Evolutionary conservation across 1,139 yeast genomes (phyloP).

Genomic region (Chernovozyma aurita): DNA sequence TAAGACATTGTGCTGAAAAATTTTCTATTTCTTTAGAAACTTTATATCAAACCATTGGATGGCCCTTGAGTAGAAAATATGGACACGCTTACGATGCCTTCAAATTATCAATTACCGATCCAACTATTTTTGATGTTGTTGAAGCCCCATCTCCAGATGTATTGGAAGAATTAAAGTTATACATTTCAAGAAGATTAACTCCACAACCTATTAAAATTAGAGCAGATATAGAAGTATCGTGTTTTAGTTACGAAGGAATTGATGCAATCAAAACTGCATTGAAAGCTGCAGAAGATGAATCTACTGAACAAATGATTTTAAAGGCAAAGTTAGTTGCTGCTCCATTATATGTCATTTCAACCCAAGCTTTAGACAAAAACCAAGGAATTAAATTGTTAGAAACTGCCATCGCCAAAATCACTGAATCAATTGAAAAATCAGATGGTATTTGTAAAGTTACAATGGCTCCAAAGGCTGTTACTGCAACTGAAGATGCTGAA

Average conservation of each 20-base stretch:
- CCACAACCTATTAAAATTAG: constrained; percentile 98
- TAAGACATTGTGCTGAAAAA: constrained; percentile 98
- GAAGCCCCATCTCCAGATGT: constrained; percentile 69
- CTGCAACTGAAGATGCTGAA: constrained; percentile 98
- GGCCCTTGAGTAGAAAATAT: constrained; percentile 94
- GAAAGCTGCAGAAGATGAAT: constrained; percentile 76
- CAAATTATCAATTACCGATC: constrained; percentile 92
- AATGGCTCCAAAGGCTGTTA: constrained; percentile 98
- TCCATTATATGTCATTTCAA: constrained; percentile 89
- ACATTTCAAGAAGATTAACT: constrained; percentile 89
- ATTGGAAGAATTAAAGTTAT: constrained; percentile 74
- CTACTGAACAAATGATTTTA: constrained; percentile 80
- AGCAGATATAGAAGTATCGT: constrained; percentile 96
- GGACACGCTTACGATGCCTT: constrained; percentile 98
- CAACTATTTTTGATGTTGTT: constrained; percentile 77
- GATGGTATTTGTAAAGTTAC: constrained; percentile 91
- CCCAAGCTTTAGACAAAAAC: constrained; percentile 88
- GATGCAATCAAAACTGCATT: constrained; percentile 93
- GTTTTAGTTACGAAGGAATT: constrained; percentile 96
- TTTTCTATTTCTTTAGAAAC: constrained; percentile 83
- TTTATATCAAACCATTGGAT: constrained; percentile 83
- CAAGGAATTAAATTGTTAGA: constrained; percentile 79
- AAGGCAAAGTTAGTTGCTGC: constrained; percentile 97
- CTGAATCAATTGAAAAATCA: constrained; percentile 59
- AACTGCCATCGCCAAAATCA: constrained; percentile 73